These are phyloP conservation scores for Stephanodiscus triporus DNA, from an alignment of 108 stramenopile species.

Conservation along the genomic window DNA sequence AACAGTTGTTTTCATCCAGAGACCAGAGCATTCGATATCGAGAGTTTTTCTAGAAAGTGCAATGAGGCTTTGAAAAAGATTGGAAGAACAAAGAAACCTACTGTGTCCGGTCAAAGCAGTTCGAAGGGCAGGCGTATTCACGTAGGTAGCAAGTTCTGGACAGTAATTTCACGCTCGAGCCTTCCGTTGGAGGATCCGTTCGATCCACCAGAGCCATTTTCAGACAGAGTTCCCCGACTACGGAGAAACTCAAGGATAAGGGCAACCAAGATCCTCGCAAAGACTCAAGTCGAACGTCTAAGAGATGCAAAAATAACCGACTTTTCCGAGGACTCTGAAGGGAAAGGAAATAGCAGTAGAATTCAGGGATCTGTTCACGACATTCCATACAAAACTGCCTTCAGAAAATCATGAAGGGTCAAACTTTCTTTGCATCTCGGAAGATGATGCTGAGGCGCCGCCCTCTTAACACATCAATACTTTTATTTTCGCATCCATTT, in stretches of 20 bases:
- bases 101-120: not conserved
- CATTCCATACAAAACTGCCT: constrained; percentile 9
- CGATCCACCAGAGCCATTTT: constrained; percentile 68
- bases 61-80: constrained; percentile 19
- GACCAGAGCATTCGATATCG: constrained; percentile 68
- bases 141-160: constrained; percentile 66
- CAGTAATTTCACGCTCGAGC: constrained; percentile 50
- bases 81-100: not conserved
- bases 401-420: not conserved
- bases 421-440: constrained; percentile 52
- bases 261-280: constrained; percentile 2
- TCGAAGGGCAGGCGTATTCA: constrained; percentile 43
- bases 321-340: not conserved
- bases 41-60: constrained; percentile 57
- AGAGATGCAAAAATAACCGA: not conserved
- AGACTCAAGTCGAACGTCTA: not conserved
- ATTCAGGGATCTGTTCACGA: constrained; percentile 1
- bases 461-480: constrained; percentile 55
- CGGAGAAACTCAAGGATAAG: constrained; percentile 6
- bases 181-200: constrained; percentile 49
- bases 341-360: not conserved
- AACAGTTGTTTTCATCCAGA: constrained; percentile 55
- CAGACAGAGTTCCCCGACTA: constrained; percentile 20
- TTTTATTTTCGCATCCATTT: not conserved
- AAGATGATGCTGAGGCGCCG: constrained; percentile 79